Evolutionary conservation across 108 stramenopile species (phyloP).

Genomic region (Aurantiochytrium sp.): DNA sequence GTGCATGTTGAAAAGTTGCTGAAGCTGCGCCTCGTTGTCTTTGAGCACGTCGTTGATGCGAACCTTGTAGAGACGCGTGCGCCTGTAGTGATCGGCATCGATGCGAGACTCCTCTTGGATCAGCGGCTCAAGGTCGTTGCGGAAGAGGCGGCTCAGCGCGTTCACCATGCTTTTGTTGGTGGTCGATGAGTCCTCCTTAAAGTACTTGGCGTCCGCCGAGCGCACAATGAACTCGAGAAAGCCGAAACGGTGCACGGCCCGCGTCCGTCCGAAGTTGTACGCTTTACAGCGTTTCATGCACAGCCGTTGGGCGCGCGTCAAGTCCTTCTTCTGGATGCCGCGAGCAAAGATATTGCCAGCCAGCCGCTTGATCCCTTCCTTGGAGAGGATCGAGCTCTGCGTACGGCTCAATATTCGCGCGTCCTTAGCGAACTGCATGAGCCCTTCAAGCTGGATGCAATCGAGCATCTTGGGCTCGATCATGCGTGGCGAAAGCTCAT

Average conservation of each 20-base stretch:
- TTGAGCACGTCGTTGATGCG: not conserved
- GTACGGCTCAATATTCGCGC: not conserved
- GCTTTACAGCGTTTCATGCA: not conserved
- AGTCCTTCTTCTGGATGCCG: not conserved
- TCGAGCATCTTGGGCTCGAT: not conserved
- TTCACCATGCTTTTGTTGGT: not conserved
- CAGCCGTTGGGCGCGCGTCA: not conserved
- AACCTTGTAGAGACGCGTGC: constrained; percentile 5
- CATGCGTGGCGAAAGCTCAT: not conserved
- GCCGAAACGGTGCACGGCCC: not conserved
- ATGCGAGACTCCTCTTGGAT: not conserved
- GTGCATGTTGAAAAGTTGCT: not conserved
- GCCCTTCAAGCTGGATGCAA: not conserved
- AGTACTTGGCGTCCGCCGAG: not conserved
- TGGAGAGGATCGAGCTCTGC: not conserved
- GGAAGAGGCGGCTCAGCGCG: not conserved
- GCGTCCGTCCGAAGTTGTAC: not conserved
- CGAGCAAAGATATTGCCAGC: not conserved
- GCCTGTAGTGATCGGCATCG: not conserved
- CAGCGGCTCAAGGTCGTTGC: not conserved
- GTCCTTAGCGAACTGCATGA: not conserved
- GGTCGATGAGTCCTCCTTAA: not conserved
- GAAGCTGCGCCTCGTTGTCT: not conserved
- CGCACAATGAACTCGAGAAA: constrained; percentile 27
- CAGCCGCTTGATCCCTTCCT: not conserved